Evolutionary conservation across 2,329 filamentous ascomycete genomes (phyloP).

Genomic region (Aspergillus ustus): DNA sequence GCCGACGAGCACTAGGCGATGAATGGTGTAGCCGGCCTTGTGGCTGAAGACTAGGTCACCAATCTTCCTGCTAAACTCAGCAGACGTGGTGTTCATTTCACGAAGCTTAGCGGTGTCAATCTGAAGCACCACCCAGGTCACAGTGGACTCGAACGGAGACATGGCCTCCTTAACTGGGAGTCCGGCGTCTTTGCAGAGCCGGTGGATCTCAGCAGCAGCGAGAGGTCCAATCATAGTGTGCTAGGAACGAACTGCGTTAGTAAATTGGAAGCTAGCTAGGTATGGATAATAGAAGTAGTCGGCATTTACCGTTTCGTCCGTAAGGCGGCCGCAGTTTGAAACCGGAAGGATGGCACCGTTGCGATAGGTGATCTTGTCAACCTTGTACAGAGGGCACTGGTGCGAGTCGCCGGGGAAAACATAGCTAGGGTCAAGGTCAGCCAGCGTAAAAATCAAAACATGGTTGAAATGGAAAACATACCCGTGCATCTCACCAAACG

Average conservation of each 20-base stretch:
- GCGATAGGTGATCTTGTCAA: constrained; percentile 55
- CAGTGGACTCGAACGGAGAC: constrained; percentile 52
- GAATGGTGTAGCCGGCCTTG: constrained; percentile 50
- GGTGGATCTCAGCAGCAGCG: constrained; percentile 49
- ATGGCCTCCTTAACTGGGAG: constrained; percentile 52
- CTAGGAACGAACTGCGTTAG: no score
- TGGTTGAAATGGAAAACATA: no score
- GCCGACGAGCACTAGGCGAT: constrained; percentile 52
- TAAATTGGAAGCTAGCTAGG: no score
- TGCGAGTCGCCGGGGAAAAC: constrained; percentile 49
- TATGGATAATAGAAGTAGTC: no score
- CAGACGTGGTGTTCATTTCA: constrained; percentile 56
- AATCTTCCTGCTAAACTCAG: constrained; percentile 46
- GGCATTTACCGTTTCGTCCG: no score
- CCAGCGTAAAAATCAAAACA: no score
- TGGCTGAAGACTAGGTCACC: constrained; percentile 48
- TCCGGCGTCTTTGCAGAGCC: constrained; percentile 39
- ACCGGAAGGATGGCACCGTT: constrained; percentile 54
- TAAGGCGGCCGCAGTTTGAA: constrained; percentile 46
- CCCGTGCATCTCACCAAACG: no score
- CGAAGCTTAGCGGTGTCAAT: constrained; percentile 62
- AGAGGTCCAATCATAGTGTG: no score
- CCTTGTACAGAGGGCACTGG: constrained; percentile 46
- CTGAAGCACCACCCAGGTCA: constrained; percentile 57
- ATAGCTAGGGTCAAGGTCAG: no score